Evolutionary conservation across 192 early-diverging fungal species (phyloP).

Genomic region (Mortierella antarctica): DNA sequence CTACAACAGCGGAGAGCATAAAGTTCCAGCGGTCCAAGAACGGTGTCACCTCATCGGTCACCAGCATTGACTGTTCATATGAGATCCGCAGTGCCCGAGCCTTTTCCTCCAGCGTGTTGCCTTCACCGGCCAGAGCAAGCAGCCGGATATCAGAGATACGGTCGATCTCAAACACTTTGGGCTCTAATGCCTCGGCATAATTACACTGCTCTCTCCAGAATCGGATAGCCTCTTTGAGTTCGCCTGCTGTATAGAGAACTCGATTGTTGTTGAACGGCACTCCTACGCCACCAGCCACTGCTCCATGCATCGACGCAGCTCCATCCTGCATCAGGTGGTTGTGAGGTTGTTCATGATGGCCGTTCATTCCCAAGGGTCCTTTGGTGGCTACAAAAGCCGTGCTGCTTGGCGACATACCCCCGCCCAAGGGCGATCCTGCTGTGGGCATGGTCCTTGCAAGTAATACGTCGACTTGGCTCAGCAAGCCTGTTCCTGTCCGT

Average conservation of each 20-base stretch:
- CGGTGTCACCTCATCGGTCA: constrained; percentile 34
- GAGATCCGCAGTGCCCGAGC: constrained; percentile 24
- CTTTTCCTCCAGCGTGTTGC: constrained; percentile 37
- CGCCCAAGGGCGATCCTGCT: constrained; percentile 11
- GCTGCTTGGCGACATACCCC: constrained; percentile 13
- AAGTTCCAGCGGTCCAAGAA: constrained; percentile 30
- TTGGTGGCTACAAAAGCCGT: constrained; percentile 6
- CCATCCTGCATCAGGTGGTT: not conserved
- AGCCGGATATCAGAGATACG: constrained; percentile 35
- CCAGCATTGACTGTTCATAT: constrained; percentile 26
- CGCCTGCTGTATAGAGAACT: constrained; percentile 28
- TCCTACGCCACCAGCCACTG: not conserved
- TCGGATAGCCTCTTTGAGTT: constrained; percentile 47
- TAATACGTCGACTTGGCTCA: constrained; percentile 38
- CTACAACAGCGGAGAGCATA: constrained; percentile 14
- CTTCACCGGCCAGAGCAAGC: constrained; percentile 24
- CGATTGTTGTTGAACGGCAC: constrained; percentile 35
- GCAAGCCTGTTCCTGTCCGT: constrained; percentile 19
- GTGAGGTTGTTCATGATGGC: not conserved
- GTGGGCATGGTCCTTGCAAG: constrained; percentile 28
- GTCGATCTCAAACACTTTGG: constrained; percentile 34
- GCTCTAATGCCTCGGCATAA: constrained; percentile 26
- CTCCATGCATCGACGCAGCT: not conserved
- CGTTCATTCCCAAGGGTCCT: not conserved
- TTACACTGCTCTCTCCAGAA: constrained; percentile 51